phyloP scores from a whole-genome alignment of 116 monocot genomes.

The Trichopus zeylanicus region DNA sequence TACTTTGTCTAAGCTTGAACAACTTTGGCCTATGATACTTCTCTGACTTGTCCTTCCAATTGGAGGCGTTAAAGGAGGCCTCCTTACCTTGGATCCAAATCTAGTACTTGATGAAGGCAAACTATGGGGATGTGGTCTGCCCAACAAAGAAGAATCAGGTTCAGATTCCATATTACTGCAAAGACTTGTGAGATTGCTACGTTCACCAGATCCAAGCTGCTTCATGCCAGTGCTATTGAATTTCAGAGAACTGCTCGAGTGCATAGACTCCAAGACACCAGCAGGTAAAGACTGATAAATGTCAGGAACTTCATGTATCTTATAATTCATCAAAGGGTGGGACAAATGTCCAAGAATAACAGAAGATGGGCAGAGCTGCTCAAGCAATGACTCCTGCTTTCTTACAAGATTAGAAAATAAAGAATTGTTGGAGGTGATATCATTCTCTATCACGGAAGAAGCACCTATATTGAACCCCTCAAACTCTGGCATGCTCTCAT shows the following conservation, averaged over 20 bases:
- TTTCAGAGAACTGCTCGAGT: conserved; percentile 11
- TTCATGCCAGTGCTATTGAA: conserved; percentile 14
- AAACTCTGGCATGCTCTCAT: conserved; percentile 42
- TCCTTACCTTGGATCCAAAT: conserved; percentile 7
- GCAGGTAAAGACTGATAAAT: conserved; percentile 31
- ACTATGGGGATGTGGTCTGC: conserved; percentile 15
- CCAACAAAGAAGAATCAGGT: conserved; percentile 14
- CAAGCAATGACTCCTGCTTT: conserved; percentile 31
- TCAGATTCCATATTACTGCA: conserved; percentile 13
- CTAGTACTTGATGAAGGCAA: conserved; percentile 18
- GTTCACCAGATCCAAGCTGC: conserved; percentile 11
- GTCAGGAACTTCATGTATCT: conserved; percentile 29
- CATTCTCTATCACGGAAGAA: conserved; percentile 14
- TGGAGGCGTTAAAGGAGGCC: conserved; percentile 51
- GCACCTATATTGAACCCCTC: conserved; percentile 50
- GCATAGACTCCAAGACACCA: conserved; percentile 15
- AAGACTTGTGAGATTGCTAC: conserved; percentile 1
- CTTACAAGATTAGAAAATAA: conserved; percentile 19
- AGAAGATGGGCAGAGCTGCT: conserved; percentile 20
- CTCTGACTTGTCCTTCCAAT: conserved; percentile 29
- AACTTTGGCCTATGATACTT: conserved; percentile 22
- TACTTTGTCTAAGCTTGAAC: conserved; percentile 30
- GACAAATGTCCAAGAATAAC: conserved; percentile 17
- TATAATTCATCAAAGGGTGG: conserved; percentile 22
- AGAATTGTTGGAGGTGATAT: conserved; percentile 13